Evolutionary conservation across 352 stramenopile species (phyloP).

Genomic region (Phytophthora kernoviae): DNA sequence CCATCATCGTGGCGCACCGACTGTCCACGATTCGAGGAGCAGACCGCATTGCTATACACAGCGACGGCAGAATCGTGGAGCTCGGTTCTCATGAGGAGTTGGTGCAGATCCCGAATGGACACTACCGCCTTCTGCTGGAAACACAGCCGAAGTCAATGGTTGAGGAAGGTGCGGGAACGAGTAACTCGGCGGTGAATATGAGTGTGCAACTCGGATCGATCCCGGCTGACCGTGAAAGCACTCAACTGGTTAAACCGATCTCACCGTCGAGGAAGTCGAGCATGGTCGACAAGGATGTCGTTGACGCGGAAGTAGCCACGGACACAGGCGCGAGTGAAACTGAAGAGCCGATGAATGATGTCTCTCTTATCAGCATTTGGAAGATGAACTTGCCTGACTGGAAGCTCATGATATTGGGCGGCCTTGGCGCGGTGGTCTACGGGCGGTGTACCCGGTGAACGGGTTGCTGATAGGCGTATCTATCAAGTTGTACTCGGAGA

Average conservation of each 20-base stretch:
- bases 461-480: conserved; percentile 60
- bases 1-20: conserved; percentile 94
- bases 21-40: conserved; percentile 94
- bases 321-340: conserved; percentile 3
- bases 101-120: conserved; percentile 53
- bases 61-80: conserved; percentile 92
- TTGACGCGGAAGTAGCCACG: background rate
- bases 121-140: conserved; percentile 54
- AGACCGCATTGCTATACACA: conserved; percentile 95
- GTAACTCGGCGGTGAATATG: background rate
- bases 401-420: conserved; percentile 50
- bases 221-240: background rate
- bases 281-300: background rate
- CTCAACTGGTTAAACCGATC: background rate
- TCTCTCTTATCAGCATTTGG: conserved; percentile 46
- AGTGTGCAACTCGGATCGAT: background rate
- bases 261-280: conserved; percentile 11
- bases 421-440: conserved; percentile 43
- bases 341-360: background rate
- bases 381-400: conserved; percentile 46
- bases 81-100: conserved; percentile 93
- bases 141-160: conserved; percentile 21
- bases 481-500: conserved; percentile 56
- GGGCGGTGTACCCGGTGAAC: conserved; percentile 54
- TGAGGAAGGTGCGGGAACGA: background rate